Base-by-base conservation (phyloP, 2,329 filamentous ascomycete species). In the Nakataea oryzae region DNA sequence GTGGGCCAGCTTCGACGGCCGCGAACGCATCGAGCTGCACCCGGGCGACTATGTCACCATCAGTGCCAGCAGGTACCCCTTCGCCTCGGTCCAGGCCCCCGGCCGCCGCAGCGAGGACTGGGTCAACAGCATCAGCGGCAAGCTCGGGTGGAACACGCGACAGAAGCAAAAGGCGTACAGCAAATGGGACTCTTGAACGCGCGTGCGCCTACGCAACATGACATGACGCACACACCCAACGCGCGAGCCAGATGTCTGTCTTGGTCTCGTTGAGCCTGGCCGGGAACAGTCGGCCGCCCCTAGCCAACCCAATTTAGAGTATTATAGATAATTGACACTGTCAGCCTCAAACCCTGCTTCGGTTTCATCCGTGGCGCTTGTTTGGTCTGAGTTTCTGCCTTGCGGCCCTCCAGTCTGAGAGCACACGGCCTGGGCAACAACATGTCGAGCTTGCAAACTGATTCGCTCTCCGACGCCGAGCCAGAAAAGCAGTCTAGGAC, bases 1-100 rank as follows among this genome's bases (percentile, higher is more conserved):
- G 54, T 99, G 95, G 93, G 95, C 93, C n/a, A 96, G 91, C 74
- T 99, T 99, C 72, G 95, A 99, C 74, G 95, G 95, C 1, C 84
- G 92, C 64, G 91, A 97, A 78, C 86, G 92, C 76, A 76, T 90
- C n/a, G 90, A 95, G 76, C 79, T 95, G 50, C 73, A 77, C 59
- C 88, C 89, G 0, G 90, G 90, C 21, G 90, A 95, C 74, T 95
- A 95, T 71, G 89, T 93, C 6, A 93, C 90, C 1, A 88, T 95
- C 64, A 91, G 88, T 67, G 90, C 90, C 2, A 90, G 87, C 66
- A 77, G 90, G 54, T 93, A 89, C 70, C 90, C 90, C 0, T 95
- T 93, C 73, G 89, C 90, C 0, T 86, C 84, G 62, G 89, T 93
- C 13, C 81, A 91, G 74, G 83, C 86, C 0, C 80, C 87, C 62